phyloP scores from a whole-genome alignment of 306 rosid genomes.

The Rosa persica region DNA sequence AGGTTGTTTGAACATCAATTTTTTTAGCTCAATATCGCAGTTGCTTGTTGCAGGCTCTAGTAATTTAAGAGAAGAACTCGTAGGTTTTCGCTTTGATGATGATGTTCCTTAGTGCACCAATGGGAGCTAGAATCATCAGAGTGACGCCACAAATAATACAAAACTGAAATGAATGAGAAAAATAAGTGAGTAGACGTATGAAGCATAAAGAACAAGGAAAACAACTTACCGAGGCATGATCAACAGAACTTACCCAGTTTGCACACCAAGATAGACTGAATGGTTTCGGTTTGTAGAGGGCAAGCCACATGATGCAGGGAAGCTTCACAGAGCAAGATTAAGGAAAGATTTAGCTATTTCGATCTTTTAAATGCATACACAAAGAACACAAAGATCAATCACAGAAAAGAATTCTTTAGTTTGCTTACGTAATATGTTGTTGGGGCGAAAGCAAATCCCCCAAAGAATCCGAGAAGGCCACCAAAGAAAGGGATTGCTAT shows the following conservation, averaged over 20 bases:
- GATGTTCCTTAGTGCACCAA: constrained; percentile 62
- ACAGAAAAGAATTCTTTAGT: not conserved
- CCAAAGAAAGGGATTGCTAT: constrained; percentile 79
- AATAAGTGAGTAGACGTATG: not conserved
- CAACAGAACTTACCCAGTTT: constrained; percentile 57
- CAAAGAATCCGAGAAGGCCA: constrained; percentile 82
- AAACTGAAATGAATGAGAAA: constrained; percentile 31
- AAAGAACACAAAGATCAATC: not conserved
- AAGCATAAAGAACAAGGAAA: not conserved
- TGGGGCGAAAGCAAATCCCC: constrained; percentile 91
- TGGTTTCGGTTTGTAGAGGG: constrained; percentile 52
- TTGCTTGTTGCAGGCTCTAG: not conserved
- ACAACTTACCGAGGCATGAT: not conserved
- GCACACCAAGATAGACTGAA: constrained; percentile 61
- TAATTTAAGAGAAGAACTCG: constrained; percentile 62
- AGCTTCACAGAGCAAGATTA: constrained; percentile 44
- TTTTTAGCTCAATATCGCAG: not conserved
- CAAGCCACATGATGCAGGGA: constrained; percentile 84
- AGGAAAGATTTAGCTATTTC: not conserved
- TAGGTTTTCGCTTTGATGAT: constrained; percentile 48
- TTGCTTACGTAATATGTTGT: constrained; percentile 74
- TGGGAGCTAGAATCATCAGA: constrained; percentile 72
- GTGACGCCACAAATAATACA: constrained; percentile 66
- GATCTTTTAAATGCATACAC: not conserved
- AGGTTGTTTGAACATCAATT: not conserved